Conservation (phyloP, 2,329 filamentous ascomycete genomes). For the Onygena corvina region DNA sequence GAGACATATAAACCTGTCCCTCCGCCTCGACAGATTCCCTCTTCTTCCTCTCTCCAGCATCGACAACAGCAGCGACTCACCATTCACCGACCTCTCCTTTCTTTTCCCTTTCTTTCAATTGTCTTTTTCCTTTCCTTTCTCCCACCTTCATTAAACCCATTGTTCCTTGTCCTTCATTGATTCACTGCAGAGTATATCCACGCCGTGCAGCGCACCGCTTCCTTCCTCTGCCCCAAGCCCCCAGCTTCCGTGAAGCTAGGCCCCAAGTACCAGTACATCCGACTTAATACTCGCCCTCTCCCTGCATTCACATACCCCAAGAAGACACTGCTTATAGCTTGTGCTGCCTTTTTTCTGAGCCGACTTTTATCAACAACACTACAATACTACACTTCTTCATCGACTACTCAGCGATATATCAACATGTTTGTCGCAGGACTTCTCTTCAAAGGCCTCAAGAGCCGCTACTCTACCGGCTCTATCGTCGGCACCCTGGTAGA, state of each 20-base stretch:
- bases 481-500: conserved; percentile 19
- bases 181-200: background rate
- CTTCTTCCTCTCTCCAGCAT: conserved; percentile 6
- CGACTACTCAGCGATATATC: background rate
- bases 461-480: conserved; percentile 15
- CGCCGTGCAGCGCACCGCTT: conserved; percentile 3
- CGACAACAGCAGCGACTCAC: background rate
- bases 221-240: background rate
- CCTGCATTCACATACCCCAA: background rate
- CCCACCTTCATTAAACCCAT: too few species aligned
- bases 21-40: background rate
- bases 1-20: conserved; percentile 3
- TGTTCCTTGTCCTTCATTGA: conserved; percentile 1
- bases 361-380: background rate
- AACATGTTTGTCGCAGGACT: conserved; percentile 14
- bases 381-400: background rate
- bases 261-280: background rate
- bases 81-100: background rate
- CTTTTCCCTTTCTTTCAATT: conserved; percentile 11
- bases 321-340: background rate
- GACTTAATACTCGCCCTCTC: background rate
- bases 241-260: conserved; percentile 2
- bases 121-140: conserved; percentile 8
- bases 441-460: conserved; percentile 17
- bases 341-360: too few species aligned